phyloP scores from a whole-genome alignment of 2,329 filamentous ascomycete species.

The Arthrinium phaeospermum region DNA sequence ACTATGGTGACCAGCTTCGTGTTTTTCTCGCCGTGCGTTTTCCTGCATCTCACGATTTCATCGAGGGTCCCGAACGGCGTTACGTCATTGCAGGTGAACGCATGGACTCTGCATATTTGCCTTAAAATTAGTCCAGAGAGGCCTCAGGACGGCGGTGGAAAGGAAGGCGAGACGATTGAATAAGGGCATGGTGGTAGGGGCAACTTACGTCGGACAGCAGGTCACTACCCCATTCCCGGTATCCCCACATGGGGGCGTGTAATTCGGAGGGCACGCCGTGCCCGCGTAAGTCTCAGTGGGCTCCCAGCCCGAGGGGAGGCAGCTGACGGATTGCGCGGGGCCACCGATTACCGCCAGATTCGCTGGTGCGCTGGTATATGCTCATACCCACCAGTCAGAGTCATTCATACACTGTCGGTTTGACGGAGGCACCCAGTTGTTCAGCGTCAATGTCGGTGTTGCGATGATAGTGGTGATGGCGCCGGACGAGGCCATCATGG shows the following conservation, averaged over 20 bases:
- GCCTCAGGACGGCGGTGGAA: too few relatives aligned
- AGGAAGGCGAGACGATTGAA: too few relatives aligned
- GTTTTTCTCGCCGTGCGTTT: too few relatives aligned
- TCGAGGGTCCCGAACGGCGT: too few relatives aligned
- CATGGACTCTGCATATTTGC: not conserved
- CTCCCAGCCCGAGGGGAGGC: conserved; percentile 30
- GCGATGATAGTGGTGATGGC: not conserved
- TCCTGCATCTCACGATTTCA: not conserved
- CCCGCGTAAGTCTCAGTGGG: conserved; percentile 27
- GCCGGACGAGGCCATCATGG: not conserved
- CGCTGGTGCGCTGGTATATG: too few relatives aligned
- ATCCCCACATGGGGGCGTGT: conserved; percentile 30
- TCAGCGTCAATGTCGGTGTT: not conserved
- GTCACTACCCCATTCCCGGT: conserved; percentile 27
- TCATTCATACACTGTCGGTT: not conserved
- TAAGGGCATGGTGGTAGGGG: too few relatives aligned
- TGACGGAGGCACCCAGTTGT: not conserved
- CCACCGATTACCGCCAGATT: conserved; percentile 34
- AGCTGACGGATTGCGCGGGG: conserved; percentile 31
- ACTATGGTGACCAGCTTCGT: not conserved
- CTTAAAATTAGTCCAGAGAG: too few relatives aligned
- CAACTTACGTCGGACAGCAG: conserved; percentile 31
- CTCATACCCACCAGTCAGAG: conserved; percentile 28
- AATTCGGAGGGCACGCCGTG: conserved; percentile 30
- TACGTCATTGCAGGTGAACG: not conserved